A percentile compares a stretch with the other conserved stretches of the same genome.
phyloP scores from a whole-genome alignment of 257 asterid genomes.

The Cinchona pubescens region DNA sequence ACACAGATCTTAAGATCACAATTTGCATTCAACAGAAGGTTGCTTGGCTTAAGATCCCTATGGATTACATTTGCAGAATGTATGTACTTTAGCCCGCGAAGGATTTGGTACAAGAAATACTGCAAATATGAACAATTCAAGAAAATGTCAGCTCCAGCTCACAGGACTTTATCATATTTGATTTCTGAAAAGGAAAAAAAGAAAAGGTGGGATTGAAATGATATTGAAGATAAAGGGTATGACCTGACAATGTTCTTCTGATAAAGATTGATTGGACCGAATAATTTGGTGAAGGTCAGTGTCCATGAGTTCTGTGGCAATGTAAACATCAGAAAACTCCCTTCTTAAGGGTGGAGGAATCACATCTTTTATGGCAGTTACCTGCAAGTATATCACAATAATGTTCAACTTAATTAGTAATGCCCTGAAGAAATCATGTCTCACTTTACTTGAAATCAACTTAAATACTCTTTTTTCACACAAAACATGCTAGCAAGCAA shows the following conservation, averaged over 20 bases:
- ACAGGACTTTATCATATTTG: background rate
- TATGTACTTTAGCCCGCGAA: constrained; percentile 85
- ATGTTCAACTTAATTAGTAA: background rate
- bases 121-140: constrained; percentile 27
- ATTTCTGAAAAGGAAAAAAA: background rate
- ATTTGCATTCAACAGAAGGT: constrained; percentile 74
- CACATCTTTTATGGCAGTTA: constrained; percentile 68
- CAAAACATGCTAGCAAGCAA: background rate
- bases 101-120: constrained; percentile 95
- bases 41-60: constrained; percentile 93
- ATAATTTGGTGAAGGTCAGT: constrained; percentile 98
- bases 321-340: constrained; percentile 80
- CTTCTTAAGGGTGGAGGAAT: constrained; percentile 90
- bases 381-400: constrained; percentile 43
- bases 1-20: constrained; percentile 96
- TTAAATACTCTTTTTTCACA: background rate
- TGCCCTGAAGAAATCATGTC: background rate
- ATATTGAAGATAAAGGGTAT: background rate
- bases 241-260: constrained; percentile 97
- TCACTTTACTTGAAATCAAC: background rate
- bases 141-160: constrained; percentile 17
- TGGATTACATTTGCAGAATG: constrained; percentile 92
- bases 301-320: constrained; percentile 83
- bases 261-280: constrained; percentile 84
- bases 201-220: too few species aligned